phyloP scores from a whole-genome alignment of 768 basidiomycete genomes.

The Tulasnella sp. region DNA sequence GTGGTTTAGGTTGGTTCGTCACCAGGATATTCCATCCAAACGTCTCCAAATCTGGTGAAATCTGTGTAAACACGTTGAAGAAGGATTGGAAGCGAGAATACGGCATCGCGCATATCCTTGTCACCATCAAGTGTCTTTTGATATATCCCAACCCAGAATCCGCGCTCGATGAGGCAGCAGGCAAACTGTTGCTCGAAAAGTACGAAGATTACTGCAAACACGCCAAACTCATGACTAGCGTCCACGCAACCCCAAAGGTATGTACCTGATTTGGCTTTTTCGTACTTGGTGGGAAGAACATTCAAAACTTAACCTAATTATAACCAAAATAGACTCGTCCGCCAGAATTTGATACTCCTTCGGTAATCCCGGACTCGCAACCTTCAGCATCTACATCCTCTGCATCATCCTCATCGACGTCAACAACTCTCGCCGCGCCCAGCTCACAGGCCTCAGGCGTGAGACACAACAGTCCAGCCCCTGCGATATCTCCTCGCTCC shows the following conservation, averaged over 20 bases:
- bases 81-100: conserved; percentile 92
- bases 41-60: conserved; percentile 78
- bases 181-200: conserved; percentile 78
- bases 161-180: conserved; percentile 90
- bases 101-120: conserved; percentile 81
- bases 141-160: conserved; percentile 97
- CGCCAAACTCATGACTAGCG: conserved; percentile 76
- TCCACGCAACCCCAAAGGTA: conserved; percentile 76
- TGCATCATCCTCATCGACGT: conserved; percentile 18
- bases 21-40: conserved; percentile 99
- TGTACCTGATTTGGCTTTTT: conserved; percentile 20
- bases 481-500: conserved; percentile 25
- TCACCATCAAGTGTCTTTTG: conserved; percentile 87
- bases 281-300: not conserved
- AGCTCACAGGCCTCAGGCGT: conserved; percentile 27
- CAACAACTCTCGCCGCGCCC: conserved; percentile 25
- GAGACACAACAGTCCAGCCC: conserved; percentile 32
- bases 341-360: conserved; percentile 47
- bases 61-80: conserved; percentile 94
- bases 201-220: conserved; percentile 80
- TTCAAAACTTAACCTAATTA: conserved; percentile 18
- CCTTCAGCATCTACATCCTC: not conserved
- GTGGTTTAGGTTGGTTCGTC: conserved; percentile 59
- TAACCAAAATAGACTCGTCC: conserved; percentile 28
- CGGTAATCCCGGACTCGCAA: conserved; percentile 17